Evolutionary conservation across 257 asterid species (phyloP).

Genomic region (Jacaranda mimosifolia): DNA sequence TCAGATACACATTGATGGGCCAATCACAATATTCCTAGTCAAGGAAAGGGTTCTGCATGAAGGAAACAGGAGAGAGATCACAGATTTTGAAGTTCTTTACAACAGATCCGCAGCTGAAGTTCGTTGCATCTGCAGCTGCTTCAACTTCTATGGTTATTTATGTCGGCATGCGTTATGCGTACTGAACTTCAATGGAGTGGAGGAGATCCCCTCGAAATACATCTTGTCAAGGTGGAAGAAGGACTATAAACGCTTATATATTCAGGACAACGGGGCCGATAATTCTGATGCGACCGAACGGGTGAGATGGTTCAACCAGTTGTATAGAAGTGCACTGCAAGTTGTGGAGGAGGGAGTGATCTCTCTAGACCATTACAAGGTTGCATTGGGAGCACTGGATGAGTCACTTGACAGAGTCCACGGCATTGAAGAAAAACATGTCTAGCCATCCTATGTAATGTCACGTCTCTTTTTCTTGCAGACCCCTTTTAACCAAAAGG

Average conservation of each 20-base stretch:
- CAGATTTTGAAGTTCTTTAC: slow-evolving; percentile 74
- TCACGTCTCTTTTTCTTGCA: neutral
- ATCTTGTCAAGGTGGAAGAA: slow-evolving; percentile 74
- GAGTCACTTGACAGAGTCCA: slow-evolving; percentile 76
- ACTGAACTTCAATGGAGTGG: slow-evolving; percentile 80
- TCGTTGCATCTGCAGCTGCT: slow-evolving; percentile 85
- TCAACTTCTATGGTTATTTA: slow-evolving; percentile 79
- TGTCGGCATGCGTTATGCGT: slow-evolving; percentile 83
- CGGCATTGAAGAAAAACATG: slow-evolving; percentile 43
- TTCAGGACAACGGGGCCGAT: slow-evolving; percentile 42
- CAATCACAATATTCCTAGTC: slow-evolving; percentile 63
- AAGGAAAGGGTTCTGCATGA: slow-evolving; percentile 70
- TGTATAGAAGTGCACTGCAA: slow-evolving; percentile 75
- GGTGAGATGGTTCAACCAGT: slow-evolving; percentile 57
- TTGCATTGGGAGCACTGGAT: slow-evolving; percentile 61
- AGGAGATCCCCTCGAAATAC: slow-evolving; percentile 75
- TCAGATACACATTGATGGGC: slow-evolving; percentile 70
- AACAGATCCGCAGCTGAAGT: slow-evolving; percentile 64
- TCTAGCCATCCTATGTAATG: slow-evolving; percentile 25
- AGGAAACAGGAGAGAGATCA: slow-evolving; percentile 71
- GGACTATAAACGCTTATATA: slow-evolving; percentile 65
- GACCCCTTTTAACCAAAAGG: neutral
- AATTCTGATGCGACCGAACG: slow-evolving; percentile 43
- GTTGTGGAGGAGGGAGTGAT: slow-evolving; percentile 85
- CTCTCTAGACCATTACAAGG: slow-evolving; percentile 77